These are phyloP conservation scores for Trifolium repens DNA, from an alignment of 306 rosid genomes.

Conservation along the genomic window DNA sequence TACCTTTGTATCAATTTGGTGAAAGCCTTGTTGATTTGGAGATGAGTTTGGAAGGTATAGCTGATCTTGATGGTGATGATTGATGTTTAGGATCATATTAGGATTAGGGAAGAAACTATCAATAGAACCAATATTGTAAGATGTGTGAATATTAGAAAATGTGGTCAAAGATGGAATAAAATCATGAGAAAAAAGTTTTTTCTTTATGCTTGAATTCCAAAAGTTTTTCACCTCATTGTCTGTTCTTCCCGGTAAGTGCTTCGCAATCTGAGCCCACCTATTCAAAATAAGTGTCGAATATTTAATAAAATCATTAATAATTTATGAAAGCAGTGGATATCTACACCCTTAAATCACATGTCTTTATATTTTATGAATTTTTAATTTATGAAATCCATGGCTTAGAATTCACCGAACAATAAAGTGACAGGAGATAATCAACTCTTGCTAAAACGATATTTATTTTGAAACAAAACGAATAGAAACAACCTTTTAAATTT, in stretches of 20 bases:
- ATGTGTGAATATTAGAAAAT: conserved; percentile 58
- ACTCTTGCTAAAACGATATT: too few relatives aligned
- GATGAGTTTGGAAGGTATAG: conserved; percentile 61
- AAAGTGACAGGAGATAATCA: too few relatives aligned
- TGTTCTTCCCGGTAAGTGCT: conserved; percentile 96
- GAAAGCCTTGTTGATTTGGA: conserved; percentile 49
- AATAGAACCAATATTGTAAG: conserved; percentile 32
- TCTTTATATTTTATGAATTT: too few relatives aligned
- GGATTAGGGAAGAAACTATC: conserved; percentile 72
- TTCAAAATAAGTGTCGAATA: background rate
- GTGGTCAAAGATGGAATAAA: conserved; percentile 51
- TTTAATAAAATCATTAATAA: too few relatives aligned
- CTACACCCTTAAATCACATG: too few relatives aligned
- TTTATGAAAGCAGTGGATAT: too few relatives aligned
- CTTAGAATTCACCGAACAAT: too few relatives aligned
- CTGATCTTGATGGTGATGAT: conserved; percentile 45
- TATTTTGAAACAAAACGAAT: too few relatives aligned
- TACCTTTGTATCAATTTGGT: conserved; percentile 48
- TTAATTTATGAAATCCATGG: too few relatives aligned
- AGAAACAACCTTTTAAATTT: background rate
- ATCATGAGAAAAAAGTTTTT: conserved; percentile 72
- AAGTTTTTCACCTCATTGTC: conserved; percentile 98
- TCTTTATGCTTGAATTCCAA: conserved; percentile 97
- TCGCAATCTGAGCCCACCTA: conserved; percentile 99
- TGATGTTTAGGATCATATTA: conserved; percentile 43